Evolutionary conservation across 1,284 basidiomycete species (phyloP).

Genomic region (Wallemia hederae): DNA sequence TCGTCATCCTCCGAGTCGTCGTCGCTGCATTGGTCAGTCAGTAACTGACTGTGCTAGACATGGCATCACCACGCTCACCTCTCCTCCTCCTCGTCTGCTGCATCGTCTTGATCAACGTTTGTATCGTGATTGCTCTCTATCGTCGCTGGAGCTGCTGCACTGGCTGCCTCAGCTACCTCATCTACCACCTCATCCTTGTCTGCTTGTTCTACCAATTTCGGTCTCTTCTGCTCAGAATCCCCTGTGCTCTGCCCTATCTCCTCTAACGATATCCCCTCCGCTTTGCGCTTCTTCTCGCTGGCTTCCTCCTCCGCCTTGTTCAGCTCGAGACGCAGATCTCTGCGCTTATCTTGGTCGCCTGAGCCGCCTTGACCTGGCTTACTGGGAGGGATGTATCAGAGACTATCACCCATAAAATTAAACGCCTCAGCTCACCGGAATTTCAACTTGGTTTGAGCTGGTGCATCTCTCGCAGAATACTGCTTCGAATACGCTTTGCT

Average conservation of each 20-base stretch:
- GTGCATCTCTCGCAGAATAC: constrained; percentile 65
- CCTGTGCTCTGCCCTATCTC: constrained; percentile 11
- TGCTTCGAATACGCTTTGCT: constrained; percentile 58
- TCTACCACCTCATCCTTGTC: constrained; percentile 31
- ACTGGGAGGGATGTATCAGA: constrained; percentile 46
- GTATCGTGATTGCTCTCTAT: constrained; percentile 65
- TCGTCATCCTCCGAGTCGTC: constrained; percentile 67
- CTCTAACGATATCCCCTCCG: constrained; percentile 29
- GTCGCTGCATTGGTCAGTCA: constrained; percentile 11
- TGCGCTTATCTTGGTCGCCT: constrained; percentile 33
- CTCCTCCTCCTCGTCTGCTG: constrained; percentile 16
- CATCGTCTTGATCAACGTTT: constrained; percentile 28
- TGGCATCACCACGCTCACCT: constrained; percentile 1
- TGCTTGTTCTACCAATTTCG: constrained; percentile 20
- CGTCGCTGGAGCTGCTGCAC: constrained; percentile 47
- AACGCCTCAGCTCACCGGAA: constrained; percentile 34
- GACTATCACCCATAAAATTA: constrained; percentile 22
- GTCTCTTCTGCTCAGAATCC: constrained; percentile 5
- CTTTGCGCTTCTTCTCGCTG: constrained; percentile 60
- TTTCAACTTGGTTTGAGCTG: constrained; percentile 79
- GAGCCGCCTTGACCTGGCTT: constrained; percentile 11
- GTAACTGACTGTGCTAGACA: no score
- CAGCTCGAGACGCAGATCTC: constrained; percentile 54
- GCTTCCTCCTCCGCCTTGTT: constrained; percentile 53
- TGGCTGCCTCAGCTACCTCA: constrained; percentile 51